These are phyloP conservation scores for Neocallimastix lanati DNA, from an alignment of 192 early-diverging fungal species.

Conservation along the genomic window DNA sequence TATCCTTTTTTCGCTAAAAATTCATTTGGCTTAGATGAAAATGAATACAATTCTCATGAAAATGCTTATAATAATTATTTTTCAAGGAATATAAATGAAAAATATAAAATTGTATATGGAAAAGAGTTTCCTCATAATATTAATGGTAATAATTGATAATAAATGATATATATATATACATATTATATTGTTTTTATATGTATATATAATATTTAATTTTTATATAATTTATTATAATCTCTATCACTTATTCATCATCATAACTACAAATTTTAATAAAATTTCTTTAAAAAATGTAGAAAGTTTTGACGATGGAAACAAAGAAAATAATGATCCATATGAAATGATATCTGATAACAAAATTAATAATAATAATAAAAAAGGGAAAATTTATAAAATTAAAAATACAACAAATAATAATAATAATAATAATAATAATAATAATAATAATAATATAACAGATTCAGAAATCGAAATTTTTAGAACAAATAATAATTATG, in stretches of 20 bases:
- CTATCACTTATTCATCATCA: no score
- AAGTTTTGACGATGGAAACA: neutral
- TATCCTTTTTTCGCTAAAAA: neutral
- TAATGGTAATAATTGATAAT: neutral
- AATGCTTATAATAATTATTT: neutral
- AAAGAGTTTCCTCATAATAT: neutral
- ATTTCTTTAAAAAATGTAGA: neutral
- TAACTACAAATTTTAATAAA: no score
- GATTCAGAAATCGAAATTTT: neutral
- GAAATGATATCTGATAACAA: neutral
- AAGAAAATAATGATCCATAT: neutral
- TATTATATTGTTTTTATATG: no score
- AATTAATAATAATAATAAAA: no score
- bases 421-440: neutral
- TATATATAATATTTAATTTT: no score
- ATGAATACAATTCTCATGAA: neutral
- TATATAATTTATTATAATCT: no score
- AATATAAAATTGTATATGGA: neutral
- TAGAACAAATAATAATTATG: neutral
- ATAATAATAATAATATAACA: neutral
- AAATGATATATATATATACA: no score
- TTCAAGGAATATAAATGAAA: neutral
- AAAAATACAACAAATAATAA: neutral
- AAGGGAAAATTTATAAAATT: no score
- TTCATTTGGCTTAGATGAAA: neutral